Percentiles rank a stretch among this genome's conserved stretches.
These are phyloP conservation scores for Rhodotorula sp. DNA, from an alignment of 1,284 basidiomycete genomes.

Conservation along the genomic window DNA sequence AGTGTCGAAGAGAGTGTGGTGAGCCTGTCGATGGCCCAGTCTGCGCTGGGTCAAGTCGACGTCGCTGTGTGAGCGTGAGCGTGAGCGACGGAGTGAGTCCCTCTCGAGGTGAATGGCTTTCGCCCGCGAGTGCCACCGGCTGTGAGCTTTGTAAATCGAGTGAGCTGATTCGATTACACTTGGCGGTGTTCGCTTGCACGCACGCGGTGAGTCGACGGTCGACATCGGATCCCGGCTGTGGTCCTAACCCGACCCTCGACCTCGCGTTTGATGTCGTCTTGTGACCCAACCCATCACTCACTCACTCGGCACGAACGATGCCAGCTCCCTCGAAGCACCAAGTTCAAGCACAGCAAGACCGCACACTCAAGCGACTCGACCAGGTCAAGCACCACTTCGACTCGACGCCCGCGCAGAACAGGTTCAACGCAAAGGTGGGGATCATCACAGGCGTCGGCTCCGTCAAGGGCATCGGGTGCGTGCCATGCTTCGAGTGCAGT, in stretches of 20 bases:
- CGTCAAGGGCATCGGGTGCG: conserved; percentile 77
- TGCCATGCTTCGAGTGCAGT: not conserved
- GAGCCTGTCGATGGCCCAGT: too few species aligned
- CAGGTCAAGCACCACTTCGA: conserved; percentile 70
- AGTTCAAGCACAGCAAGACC: conserved; percentile 18
- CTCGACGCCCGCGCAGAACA: conserved; percentile 57
- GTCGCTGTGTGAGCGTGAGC: too few species aligned
- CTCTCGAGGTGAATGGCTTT: not conserved
- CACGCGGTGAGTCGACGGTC: too few species aligned
- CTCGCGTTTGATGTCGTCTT: too few species aligned
- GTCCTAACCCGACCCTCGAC: too few species aligned
- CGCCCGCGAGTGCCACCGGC: not conserved
- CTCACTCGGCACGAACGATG: conserved; percentile 5
- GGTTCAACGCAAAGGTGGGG: conserved; percentile 78
- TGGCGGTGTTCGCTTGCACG: not conserved
- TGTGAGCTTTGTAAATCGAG: not conserved
- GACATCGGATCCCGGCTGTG: too few species aligned
- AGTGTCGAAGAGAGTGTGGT: too few species aligned
- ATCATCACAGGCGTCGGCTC: conserved; percentile 85
- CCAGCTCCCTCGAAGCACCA: not conserved
- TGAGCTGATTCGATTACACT: not conserved
- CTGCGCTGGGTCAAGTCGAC: too few species aligned
- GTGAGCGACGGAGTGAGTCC: not conserved
- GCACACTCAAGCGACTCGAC: conserved; percentile 64
- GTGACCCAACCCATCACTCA: too few species aligned